Percentiles rank a stretch among this genome's conserved stretches.
Conservation (phyloP, 768 basidiomycete genomes). For the Arthromyces matolae region DNA sequence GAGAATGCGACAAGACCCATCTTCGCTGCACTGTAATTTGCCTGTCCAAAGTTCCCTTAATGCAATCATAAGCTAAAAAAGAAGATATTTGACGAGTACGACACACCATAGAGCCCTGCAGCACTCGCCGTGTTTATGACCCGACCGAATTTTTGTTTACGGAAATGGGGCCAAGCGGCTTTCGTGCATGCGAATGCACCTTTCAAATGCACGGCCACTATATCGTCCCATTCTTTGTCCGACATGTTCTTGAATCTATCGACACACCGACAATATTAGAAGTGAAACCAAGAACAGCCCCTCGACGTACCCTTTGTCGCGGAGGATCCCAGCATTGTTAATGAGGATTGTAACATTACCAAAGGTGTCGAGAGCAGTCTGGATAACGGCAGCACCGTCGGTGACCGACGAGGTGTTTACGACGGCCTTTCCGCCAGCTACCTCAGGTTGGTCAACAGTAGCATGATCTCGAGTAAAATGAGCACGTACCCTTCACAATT, state of each 20-base stretch:
- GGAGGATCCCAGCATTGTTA: slow-evolving; percentile 92
- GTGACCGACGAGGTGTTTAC: slow-evolving; percentile 83
- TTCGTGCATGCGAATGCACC: slow-evolving; percentile 91
- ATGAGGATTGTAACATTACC: slow-evolving; percentile 84
- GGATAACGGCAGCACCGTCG: slow-evolving; percentile 83
- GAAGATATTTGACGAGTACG: background rate
- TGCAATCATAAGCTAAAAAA: background rate
- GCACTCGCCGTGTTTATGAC: slow-evolving; percentile 94
- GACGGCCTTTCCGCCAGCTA: slow-evolving; percentile 88
- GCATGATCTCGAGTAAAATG: background rate
- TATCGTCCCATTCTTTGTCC: slow-evolving; percentile 89
- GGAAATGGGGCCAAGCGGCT: slow-evolving; percentile 94
- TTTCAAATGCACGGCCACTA: slow-evolving; percentile 88
- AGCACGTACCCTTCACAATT: slow-evolving; percentile 66
- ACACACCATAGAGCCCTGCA: slow-evolving; percentile 85
- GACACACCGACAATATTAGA: no score
- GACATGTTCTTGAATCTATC: slow-evolving; percentile 96
- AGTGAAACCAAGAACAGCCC: background rate
- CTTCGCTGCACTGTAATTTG: slow-evolving; percentile 97
- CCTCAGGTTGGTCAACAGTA: slow-evolving; percentile 1
- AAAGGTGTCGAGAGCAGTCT: slow-evolving; percentile 81
- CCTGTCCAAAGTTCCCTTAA: slow-evolving; percentile 89
- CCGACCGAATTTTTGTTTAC: slow-evolving; percentile 92
- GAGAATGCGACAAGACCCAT: slow-evolving; percentile 93
- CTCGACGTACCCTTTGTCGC: slow-evolving; percentile 64